A percentile compares a stretch with the other conserved stretches of the same genome.
phyloP scores from a whole-genome alignment of 768 basidiomycete genomes.

The Serendipita sp. region DNA sequence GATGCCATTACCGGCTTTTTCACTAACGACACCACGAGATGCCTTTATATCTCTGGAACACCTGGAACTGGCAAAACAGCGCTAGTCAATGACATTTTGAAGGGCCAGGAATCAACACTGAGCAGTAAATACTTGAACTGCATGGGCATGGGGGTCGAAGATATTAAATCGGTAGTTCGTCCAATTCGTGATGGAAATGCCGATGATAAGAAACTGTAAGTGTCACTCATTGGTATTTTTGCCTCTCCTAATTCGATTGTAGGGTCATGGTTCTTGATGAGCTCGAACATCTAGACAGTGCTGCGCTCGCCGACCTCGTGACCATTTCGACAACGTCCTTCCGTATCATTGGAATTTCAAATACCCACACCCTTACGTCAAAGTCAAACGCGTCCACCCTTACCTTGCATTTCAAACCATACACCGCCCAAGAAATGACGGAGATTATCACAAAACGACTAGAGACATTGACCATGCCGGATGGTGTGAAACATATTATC shows the following conservation, averaged over 20 bases:
- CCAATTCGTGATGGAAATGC: not conserved
- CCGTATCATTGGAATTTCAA: slow-evolving; percentile 72
- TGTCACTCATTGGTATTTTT: not conserved
- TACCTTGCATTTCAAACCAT: slow-evolving; percentile 71
- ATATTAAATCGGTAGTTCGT: not conserved
- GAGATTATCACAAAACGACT: slow-evolving; percentile 54
- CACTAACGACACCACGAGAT: not conserved
- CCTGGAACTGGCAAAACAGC: slow-evolving; percentile 91
- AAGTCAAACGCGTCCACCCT: slow-evolving; percentile 28
- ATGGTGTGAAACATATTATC: slow-evolving; percentile 13
- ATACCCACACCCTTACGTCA: slow-evolving; percentile 70
- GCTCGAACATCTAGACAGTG: slow-evolving; percentile 61
- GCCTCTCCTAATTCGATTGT: not conserved
- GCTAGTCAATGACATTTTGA: slow-evolving; percentile 50
- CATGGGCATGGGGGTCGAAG: not conserved
- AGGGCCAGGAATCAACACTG: not conserved
- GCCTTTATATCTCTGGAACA: slow-evolving; percentile 80
- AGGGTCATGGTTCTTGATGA: slow-evolving; percentile 65
- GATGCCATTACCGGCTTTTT: not conserved
- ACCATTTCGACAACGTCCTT: slow-evolving; percentile 34
- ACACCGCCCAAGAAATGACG: slow-evolving; percentile 54
- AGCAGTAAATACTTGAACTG: not conserved
- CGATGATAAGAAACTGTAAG: not conserved
- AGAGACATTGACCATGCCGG: slow-evolving; percentile 25
- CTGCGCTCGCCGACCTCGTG: slow-evolving; percentile 53